Percentiles rank a stretch among this genome's conserved stretches.
These are phyloP conservation scores for Huntiella bhutanensis DNA, from an alignment of 2,329 filamentous ascomycete species.

Conservation along the genomic window DNA sequence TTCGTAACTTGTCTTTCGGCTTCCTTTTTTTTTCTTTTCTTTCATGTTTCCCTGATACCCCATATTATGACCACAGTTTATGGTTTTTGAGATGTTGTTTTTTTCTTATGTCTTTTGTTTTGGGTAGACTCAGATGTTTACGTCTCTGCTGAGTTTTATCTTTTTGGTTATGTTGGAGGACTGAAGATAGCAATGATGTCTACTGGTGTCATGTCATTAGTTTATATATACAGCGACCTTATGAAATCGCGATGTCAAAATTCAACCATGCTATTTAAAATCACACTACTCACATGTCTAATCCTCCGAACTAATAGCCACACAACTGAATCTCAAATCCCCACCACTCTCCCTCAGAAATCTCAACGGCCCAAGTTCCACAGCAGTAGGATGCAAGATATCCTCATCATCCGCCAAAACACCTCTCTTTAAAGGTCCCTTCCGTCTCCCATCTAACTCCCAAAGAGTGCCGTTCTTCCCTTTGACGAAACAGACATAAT, in stretches of 20 bases:
- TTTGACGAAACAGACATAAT: constrained; percentile 92
- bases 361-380: constrained; percentile 46
- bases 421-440: constrained; percentile 38
- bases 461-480: constrained; percentile 40
- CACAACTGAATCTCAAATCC: constrained; percentile 40
- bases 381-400: constrained; percentile 53
- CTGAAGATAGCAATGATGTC: background rate
- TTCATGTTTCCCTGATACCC: background rate
- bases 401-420: constrained; percentile 42
- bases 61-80: background rate
- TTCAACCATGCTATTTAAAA: background rate
- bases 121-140: background rate
- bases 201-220: background rate
- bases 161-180: background rate
- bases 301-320: constrained; percentile 17
- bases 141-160: background rate
- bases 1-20: background rate
- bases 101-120: background rate
- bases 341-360: constrained; percentile 36
- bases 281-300: background rate
- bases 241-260: too few species aligned
- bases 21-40: constrained; percentile 2
- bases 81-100: background rate
- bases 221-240: too few species aligned
- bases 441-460: constrained; percentile 41